A percentile compares a stretch with the other conserved stretches of the same genome.
Evolutionary conservation across 345 rosid species (phyloP).

Genomic region (Cardiospermum halicacabum): DNA sequence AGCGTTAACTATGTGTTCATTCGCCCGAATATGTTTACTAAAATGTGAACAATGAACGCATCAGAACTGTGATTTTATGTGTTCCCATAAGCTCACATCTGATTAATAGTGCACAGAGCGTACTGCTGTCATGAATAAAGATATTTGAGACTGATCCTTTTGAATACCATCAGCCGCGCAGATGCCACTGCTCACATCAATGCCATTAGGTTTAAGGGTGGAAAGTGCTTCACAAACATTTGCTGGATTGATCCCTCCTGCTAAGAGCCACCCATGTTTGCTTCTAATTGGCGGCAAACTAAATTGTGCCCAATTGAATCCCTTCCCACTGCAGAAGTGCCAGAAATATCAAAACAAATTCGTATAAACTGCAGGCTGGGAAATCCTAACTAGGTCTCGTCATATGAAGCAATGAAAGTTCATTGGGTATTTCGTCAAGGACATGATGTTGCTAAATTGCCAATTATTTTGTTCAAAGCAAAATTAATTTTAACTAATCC

Average conservation of each 20-base stretch:
- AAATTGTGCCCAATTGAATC: constrained; percentile 69
- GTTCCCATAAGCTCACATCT: not conserved
- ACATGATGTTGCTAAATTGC: not conserved
- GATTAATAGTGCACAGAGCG: constrained; percentile 38
- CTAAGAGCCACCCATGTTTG: constrained; percentile 83
- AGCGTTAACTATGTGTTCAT: no score
- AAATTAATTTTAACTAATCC: not conserved
- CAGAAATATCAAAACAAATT: not conserved
- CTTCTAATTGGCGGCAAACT: constrained; percentile 61
- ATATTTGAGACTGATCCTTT: constrained; percentile 54
- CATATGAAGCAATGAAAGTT: not conserved
- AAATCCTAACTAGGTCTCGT: not conserved
- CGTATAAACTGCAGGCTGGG: not conserved
- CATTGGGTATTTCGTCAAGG: not conserved
- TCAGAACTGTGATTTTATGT: not conserved
- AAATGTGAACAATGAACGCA: not conserved
- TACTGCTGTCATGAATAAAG: constrained; percentile 55
- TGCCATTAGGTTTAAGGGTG: constrained; percentile 57
- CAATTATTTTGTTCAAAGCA: not conserved
- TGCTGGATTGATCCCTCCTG: constrained; percentile 73
- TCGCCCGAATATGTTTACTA: no score
- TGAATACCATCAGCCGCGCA: constrained; percentile 63
- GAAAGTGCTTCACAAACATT: constrained; percentile 62
- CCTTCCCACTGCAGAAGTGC: constrained; percentile 61
- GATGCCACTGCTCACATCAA: constrained; percentile 87